phyloP scores from a whole-genome alignment of 2,329 filamentous ascomycete genomes.

The Fusarium oligoseptatum region DNA sequence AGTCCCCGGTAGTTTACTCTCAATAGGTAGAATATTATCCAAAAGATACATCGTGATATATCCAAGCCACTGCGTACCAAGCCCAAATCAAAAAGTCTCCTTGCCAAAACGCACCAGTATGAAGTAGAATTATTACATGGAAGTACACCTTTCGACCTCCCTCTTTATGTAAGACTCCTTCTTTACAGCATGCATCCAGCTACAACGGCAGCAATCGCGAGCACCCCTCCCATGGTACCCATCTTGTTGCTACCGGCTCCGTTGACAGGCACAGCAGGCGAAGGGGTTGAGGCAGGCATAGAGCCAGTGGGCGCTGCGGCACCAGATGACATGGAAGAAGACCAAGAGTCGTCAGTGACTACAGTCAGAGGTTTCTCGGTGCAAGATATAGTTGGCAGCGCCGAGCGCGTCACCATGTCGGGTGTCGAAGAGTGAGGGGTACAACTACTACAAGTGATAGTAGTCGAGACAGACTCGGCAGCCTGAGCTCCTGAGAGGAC shows the following conservation, averaged over 20 bases:
- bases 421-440: slow-evolving; percentile 12
- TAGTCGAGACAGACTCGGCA: slow-evolving; percentile 31
- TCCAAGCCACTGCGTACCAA: not conserved
- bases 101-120: not conserved
- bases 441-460: slow-evolving; percentile 28
- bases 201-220: not conserved
- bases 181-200: slow-evolving; percentile 16
- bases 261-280: slow-evolving; percentile 12
- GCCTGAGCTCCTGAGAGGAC: slow-evolving; percentile 30
- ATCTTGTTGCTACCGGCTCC: slow-evolving; percentile 25
- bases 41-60: not conserved
- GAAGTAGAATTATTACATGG: slow-evolving; percentile 3
- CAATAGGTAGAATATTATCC: not conserved
- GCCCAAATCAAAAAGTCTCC: not conserved
- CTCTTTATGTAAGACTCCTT: no score
- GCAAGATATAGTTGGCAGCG: slow-evolving; percentile 28
- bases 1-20: not conserved
- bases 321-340: not conserved
- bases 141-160: not conserved
- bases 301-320: slow-evolving; percentile 27
- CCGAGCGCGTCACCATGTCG: slow-evolving; percentile 35
- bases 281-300: slow-evolving; percentile 17
- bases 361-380: slow-evolving; percentile 21
- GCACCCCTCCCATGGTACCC: slow-evolving; percentile 8
- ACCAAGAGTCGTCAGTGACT: slow-evolving; percentile 5